phyloP scores from a whole-genome alignment of 2,329 filamentous ascomycete genomes.

The Fusarium marasasianum region DNA sequence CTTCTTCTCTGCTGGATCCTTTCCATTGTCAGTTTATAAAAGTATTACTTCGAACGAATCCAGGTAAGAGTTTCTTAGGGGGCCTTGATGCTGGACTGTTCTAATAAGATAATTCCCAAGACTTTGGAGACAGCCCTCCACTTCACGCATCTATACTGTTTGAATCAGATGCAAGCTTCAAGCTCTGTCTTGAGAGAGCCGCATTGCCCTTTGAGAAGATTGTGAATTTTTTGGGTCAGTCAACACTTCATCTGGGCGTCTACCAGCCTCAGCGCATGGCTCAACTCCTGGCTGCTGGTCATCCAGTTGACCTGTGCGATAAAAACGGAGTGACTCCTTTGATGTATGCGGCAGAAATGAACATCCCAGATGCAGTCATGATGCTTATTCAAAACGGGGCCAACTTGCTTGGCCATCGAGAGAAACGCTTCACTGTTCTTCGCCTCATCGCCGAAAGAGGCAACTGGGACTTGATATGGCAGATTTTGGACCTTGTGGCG shows the following conservation, averaged over 20 bases:
- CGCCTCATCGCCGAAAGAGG: fast-evolving
- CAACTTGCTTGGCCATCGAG: no score
- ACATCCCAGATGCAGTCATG: background rate
- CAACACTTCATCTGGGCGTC: background rate
- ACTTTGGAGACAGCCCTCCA: background rate
- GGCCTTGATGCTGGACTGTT: no score
- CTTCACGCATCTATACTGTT: background rate
- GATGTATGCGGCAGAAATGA: background rate
- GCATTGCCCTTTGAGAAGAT: fast-evolving
- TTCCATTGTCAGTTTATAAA: fast-evolving
- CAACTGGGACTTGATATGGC: background rate
- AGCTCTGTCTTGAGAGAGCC: background rate
- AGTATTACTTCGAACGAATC: fast-evolving
- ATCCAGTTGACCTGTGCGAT: background rate
- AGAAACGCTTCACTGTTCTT: background rate
- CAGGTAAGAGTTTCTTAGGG: background rate
- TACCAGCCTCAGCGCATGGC: background rate
- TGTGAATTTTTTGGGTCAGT: constrained; percentile 2
- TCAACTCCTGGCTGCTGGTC: background rate
- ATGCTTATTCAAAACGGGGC: background rate
- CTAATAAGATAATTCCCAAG: background rate
- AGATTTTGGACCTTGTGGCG: background rate
- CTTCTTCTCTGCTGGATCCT: no score
- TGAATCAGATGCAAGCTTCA: background rate
- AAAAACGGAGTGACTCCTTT: background rate